These are phyloP conservation scores for Calendula officinalis DNA, from an alignment of 129 eudicot species.

Conservation along the genomic window DNA sequence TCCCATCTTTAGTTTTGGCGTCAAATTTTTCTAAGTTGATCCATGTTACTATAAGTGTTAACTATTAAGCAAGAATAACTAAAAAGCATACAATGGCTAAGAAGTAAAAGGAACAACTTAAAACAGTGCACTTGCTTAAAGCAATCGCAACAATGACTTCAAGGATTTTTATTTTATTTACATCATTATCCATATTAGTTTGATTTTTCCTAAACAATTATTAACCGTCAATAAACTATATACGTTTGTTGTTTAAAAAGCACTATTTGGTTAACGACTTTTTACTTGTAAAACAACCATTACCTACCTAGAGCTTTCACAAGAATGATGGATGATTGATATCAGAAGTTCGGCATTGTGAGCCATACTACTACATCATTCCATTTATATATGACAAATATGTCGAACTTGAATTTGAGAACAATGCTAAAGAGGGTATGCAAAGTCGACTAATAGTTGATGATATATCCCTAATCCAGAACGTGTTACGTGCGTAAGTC, in stretches of 20 bases:
- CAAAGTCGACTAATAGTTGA: background rate
- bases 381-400: background rate
- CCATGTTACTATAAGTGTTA: too few species aligned
- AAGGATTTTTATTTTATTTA: background rate
- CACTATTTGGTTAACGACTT: too few species aligned
- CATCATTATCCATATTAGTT: background rate
- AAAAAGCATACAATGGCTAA: background rate
- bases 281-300: too few species aligned
- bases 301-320: too few species aligned
- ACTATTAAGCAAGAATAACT: too few species aligned
- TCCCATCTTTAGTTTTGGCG: too few species aligned
- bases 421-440: background rate
- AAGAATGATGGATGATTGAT: too few species aligned
- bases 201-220: background rate
- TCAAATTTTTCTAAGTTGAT: too few species aligned
- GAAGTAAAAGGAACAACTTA: constrained; percentile 23
- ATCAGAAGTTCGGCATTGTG: too few species aligned
- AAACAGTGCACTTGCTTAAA: constrained; percentile 25
- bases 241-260: too few species aligned
- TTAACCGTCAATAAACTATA: background rate
- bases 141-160: constrained; percentile 19
- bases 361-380: too few species aligned
- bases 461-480: constrained; percentile 7
- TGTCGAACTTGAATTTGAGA: background rate
- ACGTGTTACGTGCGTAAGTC: background rate